A percentile compares a stretch with the other conserved stretches of the same genome.
Evolutionary conservation across 805 yeast species (phyloP).

Genomic region (Cyberlindnera maritima): DNA sequence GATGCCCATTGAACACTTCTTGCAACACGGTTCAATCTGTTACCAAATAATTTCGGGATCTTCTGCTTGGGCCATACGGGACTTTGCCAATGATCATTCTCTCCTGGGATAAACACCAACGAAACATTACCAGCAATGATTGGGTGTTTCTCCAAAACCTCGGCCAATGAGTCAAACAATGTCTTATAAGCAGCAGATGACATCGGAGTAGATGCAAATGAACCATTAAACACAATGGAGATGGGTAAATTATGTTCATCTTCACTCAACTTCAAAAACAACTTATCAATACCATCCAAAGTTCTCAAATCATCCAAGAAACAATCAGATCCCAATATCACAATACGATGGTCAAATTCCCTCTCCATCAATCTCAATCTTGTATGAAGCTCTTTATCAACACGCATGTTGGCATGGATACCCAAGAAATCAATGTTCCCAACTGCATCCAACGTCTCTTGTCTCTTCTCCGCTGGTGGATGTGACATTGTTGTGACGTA

Average conservation of each 20-base stretch:
- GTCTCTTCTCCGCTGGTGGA: constrained; percentile 84
- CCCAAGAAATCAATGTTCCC: constrained; percentile 77
- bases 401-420: constrained; percentile 46
- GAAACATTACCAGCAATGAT: constrained; percentile 49
- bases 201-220: constrained; percentile 69
- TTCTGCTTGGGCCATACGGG: constrained; percentile 72
- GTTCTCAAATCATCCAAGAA: constrained; percentile 58
- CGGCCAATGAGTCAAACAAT: constrained; percentile 72
- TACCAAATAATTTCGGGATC: constrained; percentile 71
- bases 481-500: constrained; percentile 76
- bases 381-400: constrained; percentile 57
- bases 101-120: constrained; percentile 80
- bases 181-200: constrained; percentile 58
- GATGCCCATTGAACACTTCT: constrained; percentile 57
- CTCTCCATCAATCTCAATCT: constrained; percentile 57
- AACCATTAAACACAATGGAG: constrained; percentile 77
- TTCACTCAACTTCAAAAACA: constrained; percentile 52
- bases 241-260: constrained; percentile 53
- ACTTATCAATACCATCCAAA: constrained; percentile 62
- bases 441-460: constrained; percentile 59
- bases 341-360: constrained; percentile 55
- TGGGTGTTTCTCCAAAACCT: constrained; percentile 58
- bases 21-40: constrained; percentile 57
- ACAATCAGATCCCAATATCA: constrained; percentile 75
- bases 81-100: constrained; percentile 91